Base-by-base conservation (phyloP, 1,139 yeast species). In the Diutina rugosa region DNA sequence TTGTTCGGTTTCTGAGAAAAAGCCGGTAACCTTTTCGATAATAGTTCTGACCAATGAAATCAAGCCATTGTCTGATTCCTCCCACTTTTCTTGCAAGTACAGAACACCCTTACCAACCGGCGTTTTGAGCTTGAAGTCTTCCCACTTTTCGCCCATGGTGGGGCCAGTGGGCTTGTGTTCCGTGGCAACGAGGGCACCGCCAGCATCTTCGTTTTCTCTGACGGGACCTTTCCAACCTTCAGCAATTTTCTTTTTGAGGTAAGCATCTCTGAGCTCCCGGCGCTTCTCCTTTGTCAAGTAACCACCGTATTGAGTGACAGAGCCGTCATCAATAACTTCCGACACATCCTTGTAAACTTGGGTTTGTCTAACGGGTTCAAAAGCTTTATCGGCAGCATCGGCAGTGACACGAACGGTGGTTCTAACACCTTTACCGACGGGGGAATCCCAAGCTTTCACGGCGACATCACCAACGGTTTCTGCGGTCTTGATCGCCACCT, bases 1-100 rank as follows among this genome's bases (percentile, higher is more conserved):
- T 62, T 90, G 85, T 73, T 95, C 99, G 51, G 98, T 95, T 72
- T 95, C 99, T 30, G 95, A 93, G 67, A 95, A 93, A 65, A 90
- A 82, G 4, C 96, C 90, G 56, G 95, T 86, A 57, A 93, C 75
- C 66, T 89, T 87, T 67, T 86, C 91, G 49, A 87, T 68, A 47
- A 95, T 74, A 21, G 95, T 87, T 73, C 99, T 84, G 57, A 93
- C 71, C 54, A 88, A 73, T 21, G 95, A 82, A 61, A 95, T 81
- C 64, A 95, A 76, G 6, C 97, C 97, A 70, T 95, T 95, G 65
- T 93, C 99, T 57, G 93, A 85, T 68, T 95, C 99, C 64, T 93
- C 97, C 90, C 91, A 87, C 66, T 81, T 85, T 61, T 82, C 82
- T 68, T 83, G 85, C 63, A 89, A 67, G 56, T 80, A 78, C 30